Evolutionary conservation across 768 basidiomycete species (phyloP).

Genomic region (Vararia minispora): DNA sequence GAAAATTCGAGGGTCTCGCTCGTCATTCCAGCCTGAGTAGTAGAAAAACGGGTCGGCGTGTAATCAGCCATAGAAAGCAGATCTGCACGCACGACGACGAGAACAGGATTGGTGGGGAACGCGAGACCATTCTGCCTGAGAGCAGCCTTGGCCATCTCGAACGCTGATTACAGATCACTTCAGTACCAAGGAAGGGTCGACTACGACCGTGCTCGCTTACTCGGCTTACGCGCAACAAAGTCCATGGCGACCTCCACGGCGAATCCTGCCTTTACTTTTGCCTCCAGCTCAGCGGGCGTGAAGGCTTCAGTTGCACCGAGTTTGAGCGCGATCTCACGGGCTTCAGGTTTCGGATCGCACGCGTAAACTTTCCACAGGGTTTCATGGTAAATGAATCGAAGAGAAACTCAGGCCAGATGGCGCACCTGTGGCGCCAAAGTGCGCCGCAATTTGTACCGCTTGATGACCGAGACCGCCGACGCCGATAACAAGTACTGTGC

Average conservation of each 20-base stretch:
- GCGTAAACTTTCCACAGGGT: constrained; percentile 7
- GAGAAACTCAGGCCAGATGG: background rate
- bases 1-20: too few relatives aligned
- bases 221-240: constrained; percentile 5
- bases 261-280: constrained; percentile 1
- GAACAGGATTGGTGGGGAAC: too few relatives aligned
- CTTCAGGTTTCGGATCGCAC: constrained; percentile 7
- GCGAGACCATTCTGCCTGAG: too few relatives aligned
- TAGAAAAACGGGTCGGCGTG: too few relatives aligned
- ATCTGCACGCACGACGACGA: too few relatives aligned
- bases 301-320: constrained; percentile 7
- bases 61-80: too few relatives aligned
- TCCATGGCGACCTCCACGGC: constrained; percentile 9
- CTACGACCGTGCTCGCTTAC: background rate
- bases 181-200: too few relatives aligned
- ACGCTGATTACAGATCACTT: background rate
- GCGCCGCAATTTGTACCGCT: too few relatives aligned
- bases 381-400: background rate
- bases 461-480: too few relatives aligned
- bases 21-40: too few relatives aligned
- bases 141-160: background rate
- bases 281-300: constrained; percentile 1
- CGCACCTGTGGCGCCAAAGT: background rate
- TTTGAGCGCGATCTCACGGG: constrained; percentile 5
- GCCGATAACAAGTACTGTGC: too few relatives aligned